Percentiles rank a stretch among this genome's conserved stretches.
Evolutionary conservation across 2,329 filamentous ascomycete genomes (phyloP).

Genomic region (Aspergillus texensis): DNA sequence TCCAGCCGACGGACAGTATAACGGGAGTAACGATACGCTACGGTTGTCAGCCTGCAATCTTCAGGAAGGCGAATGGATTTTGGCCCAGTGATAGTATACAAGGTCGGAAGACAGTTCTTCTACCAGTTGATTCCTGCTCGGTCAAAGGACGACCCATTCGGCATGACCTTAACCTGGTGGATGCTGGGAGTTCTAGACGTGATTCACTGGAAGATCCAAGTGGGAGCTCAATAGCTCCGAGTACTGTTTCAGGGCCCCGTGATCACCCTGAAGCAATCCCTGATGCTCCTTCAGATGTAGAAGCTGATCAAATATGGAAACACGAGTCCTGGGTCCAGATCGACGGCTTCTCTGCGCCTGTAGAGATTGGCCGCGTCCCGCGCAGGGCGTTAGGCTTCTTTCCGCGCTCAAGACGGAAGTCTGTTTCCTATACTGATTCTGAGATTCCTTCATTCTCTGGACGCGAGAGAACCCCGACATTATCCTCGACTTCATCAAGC

Average conservation of each 20-base stretch:
- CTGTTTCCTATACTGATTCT: slow-evolving; percentile 63
- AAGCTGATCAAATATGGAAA: slow-evolving; percentile 72
- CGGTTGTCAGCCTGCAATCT: slow-evolving; percentile 78
- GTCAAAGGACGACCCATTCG: slow-evolving; percentile 70
- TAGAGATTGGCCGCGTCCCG: slow-evolving; percentile 84
- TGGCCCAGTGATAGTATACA: slow-evolving; percentile 95
- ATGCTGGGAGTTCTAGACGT: slow-evolving; percentile 16
- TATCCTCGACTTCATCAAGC: slow-evolving; percentile 30
- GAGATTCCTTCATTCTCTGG: slow-evolving; percentile 42
- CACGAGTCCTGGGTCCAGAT: slow-evolving; percentile 89
- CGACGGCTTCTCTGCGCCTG: slow-evolving; percentile 68
- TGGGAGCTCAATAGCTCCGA: slow-evolving; percentile 38
- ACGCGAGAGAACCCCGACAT: slow-evolving; percentile 34
- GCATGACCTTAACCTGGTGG: slow-evolving; percentile 32
- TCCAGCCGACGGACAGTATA: slow-evolving; percentile 81
- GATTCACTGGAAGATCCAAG: slow-evolving; percentile 35
- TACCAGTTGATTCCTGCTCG: slow-evolving; percentile 88
- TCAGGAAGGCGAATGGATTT: slow-evolving; percentile 86
- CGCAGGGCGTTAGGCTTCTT: slow-evolving; percentile 86
- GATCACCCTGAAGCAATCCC: slow-evolving; percentile 12
- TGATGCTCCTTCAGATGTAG: slow-evolving; percentile 40
- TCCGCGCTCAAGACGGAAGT: slow-evolving; percentile 87
- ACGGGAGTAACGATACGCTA: slow-evolving; percentile 90
- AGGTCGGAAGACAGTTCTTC: slow-evolving; percentile 73
- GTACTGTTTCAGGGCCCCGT: slow-evolving; percentile 11